Evolutionary conservation across 140 eudicot species (phyloP).

Genomic region (Oenanthe javanica): DNA sequence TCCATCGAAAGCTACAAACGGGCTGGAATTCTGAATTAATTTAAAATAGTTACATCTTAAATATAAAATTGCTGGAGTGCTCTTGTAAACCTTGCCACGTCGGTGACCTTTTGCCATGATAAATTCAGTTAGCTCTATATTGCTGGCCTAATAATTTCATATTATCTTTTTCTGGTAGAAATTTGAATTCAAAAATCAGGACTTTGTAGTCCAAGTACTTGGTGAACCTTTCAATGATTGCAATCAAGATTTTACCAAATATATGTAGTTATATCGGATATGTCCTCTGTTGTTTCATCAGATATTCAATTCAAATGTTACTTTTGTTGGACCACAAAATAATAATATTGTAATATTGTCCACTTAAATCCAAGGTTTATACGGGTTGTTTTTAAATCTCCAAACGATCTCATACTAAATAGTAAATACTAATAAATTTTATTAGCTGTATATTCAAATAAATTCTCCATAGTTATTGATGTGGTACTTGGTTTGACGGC

Average conservation of each 20-base stretch:
- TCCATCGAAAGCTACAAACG: constrained; percentile 15
- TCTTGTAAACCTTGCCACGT: not conserved
- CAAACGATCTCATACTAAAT: no score
- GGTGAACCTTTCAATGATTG: not conserved
- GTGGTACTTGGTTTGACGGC: no score
- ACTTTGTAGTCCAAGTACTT: not conserved
- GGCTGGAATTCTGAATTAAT: constrained; percentile 8
- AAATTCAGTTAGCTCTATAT: not conserved
- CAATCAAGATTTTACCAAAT: not conserved
- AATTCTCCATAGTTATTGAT: no score
- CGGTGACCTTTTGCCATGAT: not conserved
- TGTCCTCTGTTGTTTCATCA: not conserved
- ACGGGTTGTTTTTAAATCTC: no score
- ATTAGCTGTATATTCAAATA: no score
- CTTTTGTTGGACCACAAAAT: not conserved
- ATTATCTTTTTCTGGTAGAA: not conserved
- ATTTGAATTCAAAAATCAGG: not conserved
- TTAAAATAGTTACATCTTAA: not conserved
- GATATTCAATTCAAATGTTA: not conserved
- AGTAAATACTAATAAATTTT: no score
- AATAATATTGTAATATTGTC: no score
- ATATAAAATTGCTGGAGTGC: not conserved
- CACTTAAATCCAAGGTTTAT: no score
- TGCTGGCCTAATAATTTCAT: not conserved
- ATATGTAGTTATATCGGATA: not conserved